These are phyloP conservation scores for Pleurostoma richardsiae DNA, from an alignment of 2,329 filamentous ascomycete species.

Conservation along the genomic window DNA sequence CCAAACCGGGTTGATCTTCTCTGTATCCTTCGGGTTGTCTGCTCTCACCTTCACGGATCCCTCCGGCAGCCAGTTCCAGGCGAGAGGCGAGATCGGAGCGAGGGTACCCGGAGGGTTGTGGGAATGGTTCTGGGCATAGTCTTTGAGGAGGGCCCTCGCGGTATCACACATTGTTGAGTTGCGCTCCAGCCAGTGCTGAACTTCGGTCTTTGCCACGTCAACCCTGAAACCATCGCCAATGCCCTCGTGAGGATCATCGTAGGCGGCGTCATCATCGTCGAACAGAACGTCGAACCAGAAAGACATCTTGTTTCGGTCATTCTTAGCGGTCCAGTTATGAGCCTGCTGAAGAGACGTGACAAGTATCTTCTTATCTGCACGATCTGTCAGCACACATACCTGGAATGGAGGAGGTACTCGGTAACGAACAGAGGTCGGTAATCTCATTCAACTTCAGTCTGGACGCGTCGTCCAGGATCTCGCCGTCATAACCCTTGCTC, in stretches of 20 bases:
- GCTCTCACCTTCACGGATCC: slow-evolving; percentile 23
- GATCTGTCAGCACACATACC: slow-evolving; percentile 11
- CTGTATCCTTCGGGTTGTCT: slow-evolving; percentile 26
- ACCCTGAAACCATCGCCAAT: slow-evolving; percentile 49
- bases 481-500: slow-evolving; percentile 62
- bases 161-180: slow-evolving; percentile 55
- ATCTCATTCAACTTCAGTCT: slow-evolving; percentile 56
- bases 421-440: slow-evolving; percentile 54
- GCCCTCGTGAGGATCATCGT: slow-evolving; percentile 44
- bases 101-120: slow-evolving; percentile 45
- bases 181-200: slow-evolving; percentile 57
- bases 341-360: slow-evolving; percentile 63
- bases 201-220: slow-evolving; percentile 53
- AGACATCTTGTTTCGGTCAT: slow-evolving; percentile 65
- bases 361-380: slow-evolving; percentile 57
- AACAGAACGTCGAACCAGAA: slow-evolving; percentile 65
- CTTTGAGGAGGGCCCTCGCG: slow-evolving; percentile 47
- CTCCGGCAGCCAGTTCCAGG: slow-evolving; percentile 51
- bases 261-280: slow-evolving; percentile 47
- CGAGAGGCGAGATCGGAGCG: slow-evolving; percentile 43
- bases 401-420: not conserved
- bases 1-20: slow-evolving; percentile 43
- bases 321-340: slow-evolving; percentile 65
- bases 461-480: slow-evolving; percentile 54
- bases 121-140: slow-evolving; percentile 47